Evolutionary conservation across 495 filamentous ascomycete species (phyloP).

Genomic region (Clohesyomyces aquaticus): DNA sequence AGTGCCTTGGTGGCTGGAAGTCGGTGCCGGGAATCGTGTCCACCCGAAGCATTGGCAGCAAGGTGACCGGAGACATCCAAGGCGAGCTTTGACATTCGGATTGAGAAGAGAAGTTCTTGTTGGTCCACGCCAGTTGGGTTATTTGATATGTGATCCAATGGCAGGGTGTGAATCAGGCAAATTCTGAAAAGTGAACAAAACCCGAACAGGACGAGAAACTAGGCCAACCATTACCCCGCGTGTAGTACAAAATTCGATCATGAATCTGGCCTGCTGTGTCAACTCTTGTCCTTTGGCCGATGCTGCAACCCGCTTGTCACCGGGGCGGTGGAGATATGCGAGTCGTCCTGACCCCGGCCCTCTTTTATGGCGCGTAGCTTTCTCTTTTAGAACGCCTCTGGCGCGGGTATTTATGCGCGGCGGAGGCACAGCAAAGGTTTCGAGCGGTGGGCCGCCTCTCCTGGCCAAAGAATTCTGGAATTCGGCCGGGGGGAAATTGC

Average conservation of each 20-base stretch:
- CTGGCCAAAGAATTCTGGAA: not conserved
- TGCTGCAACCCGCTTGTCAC: constrained; percentile 22
- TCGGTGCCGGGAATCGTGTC: not conserved
- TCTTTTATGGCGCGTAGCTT: constrained; percentile 15
- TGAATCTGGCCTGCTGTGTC: too few relatives aligned
- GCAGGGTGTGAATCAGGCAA: not conserved
- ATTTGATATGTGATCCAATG: too few relatives aligned
- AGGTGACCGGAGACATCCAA: not conserved
- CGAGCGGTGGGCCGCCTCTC: not conserved
- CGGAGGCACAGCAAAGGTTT: constrained; percentile 1
- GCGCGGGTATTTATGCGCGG: constrained; percentile 26
- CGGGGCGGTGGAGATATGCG: constrained; percentile 9
- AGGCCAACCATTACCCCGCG: not conserved
- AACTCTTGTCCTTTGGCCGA: not conserved
- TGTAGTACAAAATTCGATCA: not conserved
- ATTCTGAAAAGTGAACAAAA: not conserved
- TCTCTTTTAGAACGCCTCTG: not conserved
- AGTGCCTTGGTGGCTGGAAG: constrained; percentile 4
- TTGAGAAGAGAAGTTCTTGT: not conserved
- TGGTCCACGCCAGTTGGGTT: not conserved
- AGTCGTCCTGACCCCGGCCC: not conserved
- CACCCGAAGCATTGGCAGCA: not conserved
- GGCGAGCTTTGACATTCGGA: not conserved
- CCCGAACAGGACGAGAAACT: not conserved
- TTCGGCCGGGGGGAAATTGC: not conserved